phyloP scores from a whole-genome alignment of 148 eudicot species.

The Salicornia ramosissima region DNA sequence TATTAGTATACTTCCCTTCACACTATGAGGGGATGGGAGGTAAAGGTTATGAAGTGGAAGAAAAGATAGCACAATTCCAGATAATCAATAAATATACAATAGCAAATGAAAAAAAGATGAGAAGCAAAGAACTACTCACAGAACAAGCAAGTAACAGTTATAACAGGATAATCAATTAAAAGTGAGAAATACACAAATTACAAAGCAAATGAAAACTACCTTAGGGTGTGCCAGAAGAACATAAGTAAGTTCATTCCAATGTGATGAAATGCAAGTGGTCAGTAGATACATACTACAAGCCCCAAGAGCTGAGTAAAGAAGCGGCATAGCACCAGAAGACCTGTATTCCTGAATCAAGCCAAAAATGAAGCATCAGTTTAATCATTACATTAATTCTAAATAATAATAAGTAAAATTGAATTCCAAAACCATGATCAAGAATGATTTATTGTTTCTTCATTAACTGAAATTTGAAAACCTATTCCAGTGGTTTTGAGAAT shows the following conservation, averaged over 20 bases:
- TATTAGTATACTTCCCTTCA: neutral
- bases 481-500: neutral
- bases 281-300: slow-evolving; percentile 73
- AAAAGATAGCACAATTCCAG: neutral
- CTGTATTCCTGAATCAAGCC: slow-evolving; percentile 45
- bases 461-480: neutral
- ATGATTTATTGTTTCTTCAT: neutral
- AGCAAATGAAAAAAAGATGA: neutral
- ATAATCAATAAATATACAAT: neutral
- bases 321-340: slow-evolving; percentile 36
- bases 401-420: slow-evolving; percentile 2
- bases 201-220: slow-evolving; percentile 35
- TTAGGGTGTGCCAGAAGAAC: slow-evolving; percentile 64
- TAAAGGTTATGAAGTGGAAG: neutral
- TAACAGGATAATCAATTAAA: neutral
- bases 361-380: slow-evolving; percentile 18
- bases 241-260: slow-evolving; percentile 75
- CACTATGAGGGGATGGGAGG: neutral
- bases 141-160: neutral
- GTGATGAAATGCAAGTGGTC: slow-evolving; percentile 69
- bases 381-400: neutral
- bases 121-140: slow-evolving; percentile 1
- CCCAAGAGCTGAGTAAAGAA: slow-evolving; percentile 67
- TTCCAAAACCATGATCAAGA: neutral
- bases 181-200: neutral